Evolutionary conservation across 208 protist genomes (phyloP).

Genomic region (Leishmania martiniquensis): DNA sequence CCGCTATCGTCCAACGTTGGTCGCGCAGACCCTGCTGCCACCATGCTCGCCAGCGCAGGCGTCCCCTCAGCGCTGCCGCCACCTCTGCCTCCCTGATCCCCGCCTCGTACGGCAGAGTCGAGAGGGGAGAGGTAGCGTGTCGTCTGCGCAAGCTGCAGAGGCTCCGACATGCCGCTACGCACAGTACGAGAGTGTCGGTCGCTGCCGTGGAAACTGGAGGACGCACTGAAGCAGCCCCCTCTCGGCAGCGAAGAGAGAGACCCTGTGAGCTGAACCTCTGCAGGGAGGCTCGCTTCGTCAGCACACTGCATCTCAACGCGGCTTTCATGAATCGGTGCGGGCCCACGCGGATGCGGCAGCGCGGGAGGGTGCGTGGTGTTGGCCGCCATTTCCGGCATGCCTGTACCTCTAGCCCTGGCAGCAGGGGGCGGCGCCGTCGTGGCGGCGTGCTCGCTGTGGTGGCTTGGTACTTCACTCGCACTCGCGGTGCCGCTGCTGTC

Average conservation of each 20-base stretch:
- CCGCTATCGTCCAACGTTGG: no score
- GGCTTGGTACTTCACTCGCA: not conserved
- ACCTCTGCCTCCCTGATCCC: not conserved
- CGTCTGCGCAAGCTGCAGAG: not conserved
- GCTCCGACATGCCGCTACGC: not conserved
- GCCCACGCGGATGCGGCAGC: not conserved
- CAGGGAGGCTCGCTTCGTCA: not conserved
- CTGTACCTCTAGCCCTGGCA: not conserved
- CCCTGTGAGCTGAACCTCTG: not conserved
- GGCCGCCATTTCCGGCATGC: not conserved
- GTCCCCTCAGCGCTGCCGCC: not conserved
- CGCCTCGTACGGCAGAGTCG: not conserved
- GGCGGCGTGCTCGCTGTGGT: not conserved
- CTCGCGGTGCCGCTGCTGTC: not conserved
- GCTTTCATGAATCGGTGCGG: not conserved
- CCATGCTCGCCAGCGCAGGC: not conserved
- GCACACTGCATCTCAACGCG: not conserved
- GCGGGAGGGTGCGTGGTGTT: not conserved
- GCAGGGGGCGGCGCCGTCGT: not conserved
- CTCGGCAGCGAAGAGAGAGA: not conserved
- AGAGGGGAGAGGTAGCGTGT: not conserved
- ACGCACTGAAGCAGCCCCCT: not conserved
- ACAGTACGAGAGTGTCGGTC: not conserved
- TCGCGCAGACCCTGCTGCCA: not conserved
- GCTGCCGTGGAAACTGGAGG: not conserved